These are phyloP conservation scores for Chalciporus pseudorubinellus DNA, from an alignment of 768 basidiomycete species.

Conservation along the genomic window DNA sequence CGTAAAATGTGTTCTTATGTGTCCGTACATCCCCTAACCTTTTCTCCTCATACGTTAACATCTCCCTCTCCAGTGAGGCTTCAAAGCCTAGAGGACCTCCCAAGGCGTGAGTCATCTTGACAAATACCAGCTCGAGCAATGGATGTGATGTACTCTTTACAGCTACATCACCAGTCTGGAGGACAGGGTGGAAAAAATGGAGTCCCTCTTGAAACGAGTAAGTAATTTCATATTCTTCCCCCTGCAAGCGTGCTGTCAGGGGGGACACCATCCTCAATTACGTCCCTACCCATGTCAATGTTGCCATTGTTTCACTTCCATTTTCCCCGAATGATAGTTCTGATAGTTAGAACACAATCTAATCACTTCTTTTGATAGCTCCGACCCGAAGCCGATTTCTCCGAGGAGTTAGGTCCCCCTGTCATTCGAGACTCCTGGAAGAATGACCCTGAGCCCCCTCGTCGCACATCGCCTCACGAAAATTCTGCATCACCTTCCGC, in stretches of 20 bases:
- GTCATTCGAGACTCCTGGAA: constrained; percentile 68
- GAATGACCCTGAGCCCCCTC: constrained; percentile 21
- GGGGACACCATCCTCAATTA: too few relatives aligned
- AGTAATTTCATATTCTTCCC: constrained; percentile 12
- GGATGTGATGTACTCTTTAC: not conserved
- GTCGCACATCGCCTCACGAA: constrained; percentile 15
- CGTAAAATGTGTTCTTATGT: constrained; percentile 58
- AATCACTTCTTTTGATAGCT: constrained; percentile 40
- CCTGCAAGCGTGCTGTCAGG: not conserved
- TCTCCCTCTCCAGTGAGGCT: constrained; percentile 42
- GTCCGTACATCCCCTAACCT: constrained; percentile 34
- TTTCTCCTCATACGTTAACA: constrained; percentile 1
- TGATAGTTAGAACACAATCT: constrained; percentile 4
- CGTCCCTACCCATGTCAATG: not conserved
- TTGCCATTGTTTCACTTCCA: not conserved
- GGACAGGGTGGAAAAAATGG: constrained; percentile 55
- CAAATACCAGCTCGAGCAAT: not conserved
- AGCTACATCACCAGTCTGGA: constrained; percentile 62
- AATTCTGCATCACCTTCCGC: constrained; percentile 22
- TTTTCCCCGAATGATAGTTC: not conserved
- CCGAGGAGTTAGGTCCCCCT: constrained; percentile 59
- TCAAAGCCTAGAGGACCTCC: constrained; percentile 67
- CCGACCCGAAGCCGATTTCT: constrained; percentile 59
- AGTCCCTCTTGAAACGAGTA: constrained; percentile 52
- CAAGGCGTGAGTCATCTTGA: constrained; percentile 51